Evolutionary conservation across 805 yeast genomes (phyloP), one percentile per base, ranked within the genome.

Genomic region (Candida andamanensis): DNA sequence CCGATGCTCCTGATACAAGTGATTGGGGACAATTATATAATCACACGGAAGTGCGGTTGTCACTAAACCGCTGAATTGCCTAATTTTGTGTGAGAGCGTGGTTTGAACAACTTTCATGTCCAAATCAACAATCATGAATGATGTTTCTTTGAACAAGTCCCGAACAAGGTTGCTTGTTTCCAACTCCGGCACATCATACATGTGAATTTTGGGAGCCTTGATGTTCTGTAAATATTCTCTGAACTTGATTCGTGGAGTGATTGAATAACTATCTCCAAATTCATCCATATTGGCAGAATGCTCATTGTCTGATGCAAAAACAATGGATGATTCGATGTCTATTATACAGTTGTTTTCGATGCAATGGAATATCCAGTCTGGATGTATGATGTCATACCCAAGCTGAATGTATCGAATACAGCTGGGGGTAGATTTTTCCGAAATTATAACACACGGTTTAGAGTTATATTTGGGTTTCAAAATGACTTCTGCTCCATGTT

Each of bases 321-420:
- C 80, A 14, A 52, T 47, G 2, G 25, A 26, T 1, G 85, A 82
- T 42, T 84, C 95, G 5, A 82, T 42, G 2, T 67, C 68, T 0
- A 85, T 52, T 2, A 76, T 28, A 2, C 44, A 31, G 1, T 52
- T 45, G 10, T 60, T 50, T 12, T 52, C 46, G 2, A 84, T 57
- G 44, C 92, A 77, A 42, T 84, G 89, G 27, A 76, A 61, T 5
- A 85, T 50, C 95, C 95, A 90, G 18, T 58, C 51, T 1, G 94
- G 86, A 31, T 56, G 67, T 6, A 86, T 49, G 0, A 90, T 62
- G 45, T 80, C 84, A 43, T 68, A 73, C 0, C 82, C 82, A 12
- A 50, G 47, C 2, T 43, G 32, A 8, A 48, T 33, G 41, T 56
- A 58, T 4, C 40, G 32, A 25, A 47, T 34, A 12, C 56, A 40